A percentile compares a stretch with the other conserved stretches of the same genome.
phyloP scores from a whole-genome alignment of 495 filamentous ascomycete species.

The Astrothelium subdiscretum region DNA sequence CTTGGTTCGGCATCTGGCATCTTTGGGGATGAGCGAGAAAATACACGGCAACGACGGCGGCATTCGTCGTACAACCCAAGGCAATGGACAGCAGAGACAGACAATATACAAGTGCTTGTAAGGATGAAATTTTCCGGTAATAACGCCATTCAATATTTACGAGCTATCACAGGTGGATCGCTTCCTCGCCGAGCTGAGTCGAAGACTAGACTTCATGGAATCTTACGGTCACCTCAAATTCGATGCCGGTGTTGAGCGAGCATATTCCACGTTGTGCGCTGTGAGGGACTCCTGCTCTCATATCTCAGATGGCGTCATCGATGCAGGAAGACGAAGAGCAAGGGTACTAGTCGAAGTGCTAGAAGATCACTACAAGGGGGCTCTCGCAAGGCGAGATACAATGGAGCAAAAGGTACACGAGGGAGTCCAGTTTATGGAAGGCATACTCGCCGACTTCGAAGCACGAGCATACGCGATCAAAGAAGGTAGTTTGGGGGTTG shows the following conservation, averaged over 20 bases:
- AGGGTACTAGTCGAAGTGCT: conserved; percentile 86
- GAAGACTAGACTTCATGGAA: conserved; percentile 79
- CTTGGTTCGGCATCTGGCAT: conserved; percentile 11
- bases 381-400: conserved; percentile 72
- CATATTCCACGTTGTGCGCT: conserved; percentile 74
- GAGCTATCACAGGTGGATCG: conserved; percentile 55
- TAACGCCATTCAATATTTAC: background rate
- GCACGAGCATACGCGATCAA: conserved; percentile 63
- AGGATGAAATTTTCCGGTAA: background rate
- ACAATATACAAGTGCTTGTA: conserved; percentile 23
- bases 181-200: conserved; percentile 79
- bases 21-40: conserved; percentile 8
- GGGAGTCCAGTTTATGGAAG: conserved; percentile 76
- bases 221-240: conserved; percentile 72
- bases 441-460: conserved; percentile 74
- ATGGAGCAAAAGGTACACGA: conserved; percentile 83
- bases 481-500: conserved; percentile 28
- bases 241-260: conserved; percentile 68
- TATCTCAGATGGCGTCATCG: conserved; percentile 84
- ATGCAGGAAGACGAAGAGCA: conserved; percentile 70
- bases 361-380: conserved; percentile 82
- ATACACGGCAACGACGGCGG: conserved; percentile 15
- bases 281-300: conserved; percentile 79
- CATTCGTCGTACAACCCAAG: conserved; percentile 25
- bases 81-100: conserved; percentile 18